These are phyloP conservation scores for Lycium ferocissimum DNA, from an alignment of 257 asterid genomes.

Conservation along the genomic window DNA sequence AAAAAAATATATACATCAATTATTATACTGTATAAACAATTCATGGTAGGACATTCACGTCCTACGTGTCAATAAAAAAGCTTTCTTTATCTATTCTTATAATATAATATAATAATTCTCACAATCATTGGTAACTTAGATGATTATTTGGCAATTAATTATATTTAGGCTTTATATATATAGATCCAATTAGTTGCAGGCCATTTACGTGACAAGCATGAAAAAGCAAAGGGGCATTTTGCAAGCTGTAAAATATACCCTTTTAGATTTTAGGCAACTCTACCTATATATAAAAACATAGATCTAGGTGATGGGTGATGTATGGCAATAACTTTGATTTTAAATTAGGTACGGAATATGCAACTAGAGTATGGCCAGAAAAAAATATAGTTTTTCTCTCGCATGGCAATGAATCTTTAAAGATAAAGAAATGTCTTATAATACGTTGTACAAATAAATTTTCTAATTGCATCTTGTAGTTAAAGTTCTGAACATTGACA, in stretches of 20 bases:
- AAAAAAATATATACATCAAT: not conserved
- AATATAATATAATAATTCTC: not conserved
- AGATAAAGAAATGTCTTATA: not conserved
- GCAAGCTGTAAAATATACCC: slow-evolving; percentile 1
- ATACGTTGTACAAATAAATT: no score
- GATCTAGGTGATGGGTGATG: not conserved
- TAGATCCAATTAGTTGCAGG: not conserved
- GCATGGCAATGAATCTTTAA: not conserved
- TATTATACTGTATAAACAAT: not conserved
- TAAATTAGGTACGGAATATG: slow-evolving; percentile 11
- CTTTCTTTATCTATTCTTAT: not conserved
- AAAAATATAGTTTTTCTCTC: not conserved
- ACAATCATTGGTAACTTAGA: not conserved
- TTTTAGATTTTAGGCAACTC: not conserved
- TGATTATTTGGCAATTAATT: not conserved
- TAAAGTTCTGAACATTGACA: no score
- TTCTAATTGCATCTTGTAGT: no score
- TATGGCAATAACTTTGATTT: not conserved
- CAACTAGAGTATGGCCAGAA: not conserved
- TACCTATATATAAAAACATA: not conserved
- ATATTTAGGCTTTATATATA: not conserved
- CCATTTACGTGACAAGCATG: slow-evolving; percentile 16
- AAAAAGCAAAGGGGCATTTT: slow-evolving; percentile 2
- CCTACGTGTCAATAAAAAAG: not conserved
- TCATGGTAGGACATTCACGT: not conserved